These are phyloP conservation scores for Exidia glandulosa DNA, from an alignment of 768 basidiomycete species.

Conservation along the genomic window DNA sequence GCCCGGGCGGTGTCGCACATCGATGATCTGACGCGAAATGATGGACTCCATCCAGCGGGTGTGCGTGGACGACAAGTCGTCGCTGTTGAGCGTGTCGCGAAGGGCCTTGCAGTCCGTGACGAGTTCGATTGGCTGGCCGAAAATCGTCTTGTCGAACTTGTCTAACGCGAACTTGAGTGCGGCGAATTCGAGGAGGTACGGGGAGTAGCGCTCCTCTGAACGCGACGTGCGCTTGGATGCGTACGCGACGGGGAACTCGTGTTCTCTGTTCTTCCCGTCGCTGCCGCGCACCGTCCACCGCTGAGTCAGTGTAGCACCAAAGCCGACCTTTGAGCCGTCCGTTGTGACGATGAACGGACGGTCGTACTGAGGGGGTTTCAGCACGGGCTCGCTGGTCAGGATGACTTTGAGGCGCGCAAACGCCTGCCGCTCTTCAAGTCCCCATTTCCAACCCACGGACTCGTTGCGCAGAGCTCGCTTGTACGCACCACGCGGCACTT, in stretches of 20 bases:
- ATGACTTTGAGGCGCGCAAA: slow-evolving; percentile 22
- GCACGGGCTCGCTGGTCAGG: slow-evolving; percentile 22
- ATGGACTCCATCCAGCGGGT: slow-evolving; percentile 5
- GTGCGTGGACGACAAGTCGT: background rate
- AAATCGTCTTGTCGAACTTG: slow-evolving; percentile 1
- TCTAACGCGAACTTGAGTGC: slow-evolving; percentile 1
- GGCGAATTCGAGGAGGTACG: slow-evolving; percentile 4
- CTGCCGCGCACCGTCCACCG: background rate
- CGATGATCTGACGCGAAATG: background rate
- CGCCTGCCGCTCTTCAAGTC: slow-evolving; percentile 11
- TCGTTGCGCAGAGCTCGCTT: slow-evolving; percentile 12
- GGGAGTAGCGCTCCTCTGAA: background rate
- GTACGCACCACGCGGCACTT: slow-evolving; percentile 17
- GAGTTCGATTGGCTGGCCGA: background rate
- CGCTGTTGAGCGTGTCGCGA: background rate
- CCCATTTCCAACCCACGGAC: slow-evolving; percentile 8
- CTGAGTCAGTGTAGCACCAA: slow-evolving; percentile 3
- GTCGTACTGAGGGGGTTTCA: slow-evolving; percentile 21
- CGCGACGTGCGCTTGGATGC: slow-evolving; percentile 3
- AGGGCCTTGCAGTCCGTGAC: slow-evolving; percentile 8
- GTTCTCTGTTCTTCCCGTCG: background rate
- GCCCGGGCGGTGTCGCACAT: slow-evolving; percentile 5
- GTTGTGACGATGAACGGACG: slow-evolving; percentile 13
- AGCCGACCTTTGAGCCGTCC: slow-evolving; percentile 4
- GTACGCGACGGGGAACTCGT: background rate